These are phyloP conservation scores for Smittium culicis DNA, from an alignment of 371 early-diverging fungal species.

Conservation along the genomic window DNA sequence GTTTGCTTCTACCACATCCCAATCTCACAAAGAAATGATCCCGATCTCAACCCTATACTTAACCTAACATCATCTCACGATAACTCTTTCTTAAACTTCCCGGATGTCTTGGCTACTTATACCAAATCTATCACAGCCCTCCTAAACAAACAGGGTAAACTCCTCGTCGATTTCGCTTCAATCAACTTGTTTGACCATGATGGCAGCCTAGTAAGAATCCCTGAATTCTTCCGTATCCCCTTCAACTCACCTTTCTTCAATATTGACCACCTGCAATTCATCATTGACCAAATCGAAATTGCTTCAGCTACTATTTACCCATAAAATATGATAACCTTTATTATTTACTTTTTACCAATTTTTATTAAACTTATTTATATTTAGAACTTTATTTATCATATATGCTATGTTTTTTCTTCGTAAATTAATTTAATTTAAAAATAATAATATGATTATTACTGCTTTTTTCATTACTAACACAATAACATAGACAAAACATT, in stretches of 20 bases:
- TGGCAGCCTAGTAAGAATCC: constrained; percentile 32
- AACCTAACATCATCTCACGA: not conserved
- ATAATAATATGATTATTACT: too few relatives aligned
- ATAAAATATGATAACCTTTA: too few relatives aligned
- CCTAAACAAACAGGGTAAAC: constrained; percentile 38
- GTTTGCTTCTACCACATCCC: constrained; percentile 61
- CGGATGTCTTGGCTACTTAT: constrained; percentile 19
- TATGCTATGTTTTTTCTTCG: too few relatives aligned
- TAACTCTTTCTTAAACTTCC: not conserved
- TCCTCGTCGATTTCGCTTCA: constrained; percentile 56
- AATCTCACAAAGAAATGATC: not conserved
- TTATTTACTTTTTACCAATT: too few relatives aligned
- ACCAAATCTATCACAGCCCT: constrained; percentile 39
- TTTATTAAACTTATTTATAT: too few relatives aligned
- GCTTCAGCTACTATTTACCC: not conserved
- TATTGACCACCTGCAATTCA: constrained; percentile 34
- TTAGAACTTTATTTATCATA: too few relatives aligned
- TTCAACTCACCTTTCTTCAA: constrained; percentile 51
- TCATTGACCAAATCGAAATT: constrained; percentile 43
- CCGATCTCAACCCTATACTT: not conserved
- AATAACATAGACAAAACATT: too few relatives aligned
- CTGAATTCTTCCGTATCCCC: constrained; percentile 56
- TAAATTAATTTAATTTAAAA: too few relatives aligned
- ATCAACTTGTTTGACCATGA: constrained; percentile 40
- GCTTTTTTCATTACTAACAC: too few relatives aligned